phyloP scores from a whole-genome alignment of 2,329 filamentous ascomycete species.

The Aquanectria penicillioides region DNA sequence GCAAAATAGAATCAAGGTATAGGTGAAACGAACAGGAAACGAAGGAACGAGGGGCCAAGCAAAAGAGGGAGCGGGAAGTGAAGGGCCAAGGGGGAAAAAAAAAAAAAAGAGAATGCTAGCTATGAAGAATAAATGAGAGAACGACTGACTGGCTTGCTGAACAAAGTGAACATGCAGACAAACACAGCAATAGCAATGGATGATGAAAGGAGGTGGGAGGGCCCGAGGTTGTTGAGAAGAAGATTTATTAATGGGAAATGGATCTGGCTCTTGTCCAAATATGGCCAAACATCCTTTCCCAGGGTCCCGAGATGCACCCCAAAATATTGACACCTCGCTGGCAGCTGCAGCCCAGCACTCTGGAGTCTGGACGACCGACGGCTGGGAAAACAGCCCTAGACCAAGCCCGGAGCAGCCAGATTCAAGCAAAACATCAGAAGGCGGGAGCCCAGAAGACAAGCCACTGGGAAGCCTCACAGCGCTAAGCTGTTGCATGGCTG shows the following conservation, averaged over 20 bases:
- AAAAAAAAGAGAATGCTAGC: background rate
- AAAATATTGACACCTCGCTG: background rate
- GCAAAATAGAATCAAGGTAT: background rate
- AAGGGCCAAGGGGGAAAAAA: background rate
- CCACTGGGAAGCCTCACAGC: background rate
- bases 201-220: background rate
- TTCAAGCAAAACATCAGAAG: no score
- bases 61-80: background rate
- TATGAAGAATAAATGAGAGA: no score
- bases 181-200: background rate
- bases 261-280: no score
- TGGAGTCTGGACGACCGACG: background rate
- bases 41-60: background rate
- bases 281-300: background rate
- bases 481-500: slow-evolving; percentile 6
- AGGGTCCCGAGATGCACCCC: slow-evolving; percentile 7
- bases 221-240: slow-evolving; percentile 2
- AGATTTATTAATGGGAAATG: background rate
- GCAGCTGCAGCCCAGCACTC: no score
- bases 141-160: slow-evolving; percentile 6
- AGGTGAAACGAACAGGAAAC: slow-evolving; percentile 7
- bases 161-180: background rate
- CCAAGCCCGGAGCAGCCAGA: no score
- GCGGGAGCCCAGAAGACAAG: no score
- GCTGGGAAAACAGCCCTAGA: background rate